Conservation (phyloP, 1,284 basidiomycete species). For the Cryptococcus hybrid region DNA sequence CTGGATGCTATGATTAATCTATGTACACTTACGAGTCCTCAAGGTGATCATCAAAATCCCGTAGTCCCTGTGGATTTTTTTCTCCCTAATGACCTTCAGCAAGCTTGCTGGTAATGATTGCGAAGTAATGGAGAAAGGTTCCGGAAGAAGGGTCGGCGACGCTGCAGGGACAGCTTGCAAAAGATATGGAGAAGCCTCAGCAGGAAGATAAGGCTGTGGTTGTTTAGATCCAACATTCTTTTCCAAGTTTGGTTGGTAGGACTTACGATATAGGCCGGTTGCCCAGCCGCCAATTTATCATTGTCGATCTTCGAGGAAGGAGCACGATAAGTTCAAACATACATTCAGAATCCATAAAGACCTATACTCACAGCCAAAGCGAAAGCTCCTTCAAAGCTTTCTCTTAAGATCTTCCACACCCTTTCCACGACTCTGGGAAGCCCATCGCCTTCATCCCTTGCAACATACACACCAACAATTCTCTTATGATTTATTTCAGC, state of each 20-base stretch:
- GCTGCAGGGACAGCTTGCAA: constrained; percentile 1
- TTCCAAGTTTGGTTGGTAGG: not conserved
- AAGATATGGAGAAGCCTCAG: not conserved
- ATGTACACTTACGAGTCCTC: constrained; percentile 44
- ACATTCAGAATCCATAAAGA: not conserved
- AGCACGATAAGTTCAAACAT: not conserved
- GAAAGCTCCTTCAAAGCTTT: constrained; percentile 16
- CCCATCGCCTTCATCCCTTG: constrained; percentile 21
- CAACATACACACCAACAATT: constrained; percentile 48
- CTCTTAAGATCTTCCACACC: constrained; percentile 17
- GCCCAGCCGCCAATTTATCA: constrained; percentile 24
- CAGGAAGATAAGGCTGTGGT: not conserved
- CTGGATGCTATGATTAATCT: not conserved
- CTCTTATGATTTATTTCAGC: constrained; percentile 3
- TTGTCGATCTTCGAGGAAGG: constrained; percentile 36
- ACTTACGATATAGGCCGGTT: constrained; percentile 34
- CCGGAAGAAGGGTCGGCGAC: constrained; percentile 3
- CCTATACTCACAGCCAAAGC: constrained; percentile 34
- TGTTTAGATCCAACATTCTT: too few relatives aligned
- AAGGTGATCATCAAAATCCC: constrained; percentile 50
- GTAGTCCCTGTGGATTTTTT: constrained; percentile 27
- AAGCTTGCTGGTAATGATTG: constrained; percentile 17
- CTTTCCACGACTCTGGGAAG: constrained; percentile 22
- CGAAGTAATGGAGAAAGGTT: constrained; percentile 12
- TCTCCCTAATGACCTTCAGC: constrained; percentile 25